Evolutionary conservation across 495 filamentous ascomycete genomes (phyloP), one percentile per base, ranked within the genome.

Genomic region (Delitschia confertaspora): DNA sequence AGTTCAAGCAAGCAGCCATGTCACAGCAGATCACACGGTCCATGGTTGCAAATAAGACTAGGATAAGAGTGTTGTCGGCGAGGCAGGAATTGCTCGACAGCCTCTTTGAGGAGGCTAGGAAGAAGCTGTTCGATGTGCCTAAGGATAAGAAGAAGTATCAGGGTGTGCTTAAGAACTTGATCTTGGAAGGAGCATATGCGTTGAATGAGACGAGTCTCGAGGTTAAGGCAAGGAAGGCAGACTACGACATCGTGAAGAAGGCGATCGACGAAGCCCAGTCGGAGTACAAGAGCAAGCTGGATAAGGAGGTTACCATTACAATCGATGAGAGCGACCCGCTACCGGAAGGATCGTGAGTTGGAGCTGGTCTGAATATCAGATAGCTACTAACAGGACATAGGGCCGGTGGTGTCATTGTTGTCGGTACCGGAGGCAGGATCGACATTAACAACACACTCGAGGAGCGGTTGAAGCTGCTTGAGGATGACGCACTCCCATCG

Each of bases 371-470:
- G 30, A 2, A 20, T 6, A 5, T 7, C 19, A 7, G 35, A 5
- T 22, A 8, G 24, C 35, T 38, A 14, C 38, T 41, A 29, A 32
- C 24, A 0, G 21, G 14, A 16, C 41, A 36, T 44, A 98, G 91
- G 50, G 73, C 86, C 40, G 91, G 91, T 43, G 91, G 91, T 49
- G 69, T 95, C 13, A 60, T 69, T 30, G 82, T 96, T 49, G 62
- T 93, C 17, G 86, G 88, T 19, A 77, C 80, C 34, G 72, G 77
- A 45, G 93, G 93, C 59, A 95, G 88, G 73, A 96, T 99, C 63
- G 86, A 93, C 52, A 93, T 99, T 62, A 87, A 95, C 76, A 95
- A 99, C 67, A 96, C 91, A 19, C 80, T 96, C 35, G 93, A 96
- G 55, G 83, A 94, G 60, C 78, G 93, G 41, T 69, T 99, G 64